Evolutionary conservation across 1,284 basidiomycete species (phyloP), one percentile per base, ranked within the genome.

Genomic region (Ceratobasidium sp.): DNA sequence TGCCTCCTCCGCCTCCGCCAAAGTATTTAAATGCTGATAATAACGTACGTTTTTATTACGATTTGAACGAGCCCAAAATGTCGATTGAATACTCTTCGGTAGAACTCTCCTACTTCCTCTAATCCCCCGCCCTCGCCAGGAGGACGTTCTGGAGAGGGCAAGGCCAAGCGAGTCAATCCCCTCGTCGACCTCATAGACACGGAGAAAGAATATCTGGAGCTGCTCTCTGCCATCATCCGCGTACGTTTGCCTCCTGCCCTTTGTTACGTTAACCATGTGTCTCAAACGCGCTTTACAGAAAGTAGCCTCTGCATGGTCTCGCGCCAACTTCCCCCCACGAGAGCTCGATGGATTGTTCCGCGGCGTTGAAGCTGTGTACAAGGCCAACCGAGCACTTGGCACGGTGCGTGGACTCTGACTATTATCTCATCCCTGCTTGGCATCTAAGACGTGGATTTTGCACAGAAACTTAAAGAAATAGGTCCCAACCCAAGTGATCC

Each of bases 301-400:
- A 89, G 94, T 98, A 8, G 98, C 98, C 3, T 92, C 92, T 31
- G 98, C 98, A 71, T 99, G 97, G 97, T 98, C 96, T 15, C 87
- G 95, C 51, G 90, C 91, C 59, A 98, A 98, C 82, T 91, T 99
- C 54, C 97, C 98, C 19, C 98, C 97, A 1, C 89, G 89, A 15
- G 93, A 95, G 79, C 88, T 99, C 48, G 97, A 99, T 82, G 84
- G 87, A 71, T 97, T 99, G 94, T 99, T 99, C 83, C 88, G 97
- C 77, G 92, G 92, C 79, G 89, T 99, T 63, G 97, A 99, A 83
- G 88, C 88, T 27, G 90, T 99, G 27, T 99, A 97, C 85, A 94
- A 96, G 80, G 93, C 94, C 50, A 98, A 98, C 83, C 90, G 96
- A 75, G 84, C 87, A 0, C 88, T 99, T 78, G 88, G 93, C 71